Percentiles rank a stretch among this genome's conserved stretches.
Evolutionary conservation across 2,329 filamentous ascomycete species (phyloP).

Genomic region (Fusarium subglutinans): DNA sequence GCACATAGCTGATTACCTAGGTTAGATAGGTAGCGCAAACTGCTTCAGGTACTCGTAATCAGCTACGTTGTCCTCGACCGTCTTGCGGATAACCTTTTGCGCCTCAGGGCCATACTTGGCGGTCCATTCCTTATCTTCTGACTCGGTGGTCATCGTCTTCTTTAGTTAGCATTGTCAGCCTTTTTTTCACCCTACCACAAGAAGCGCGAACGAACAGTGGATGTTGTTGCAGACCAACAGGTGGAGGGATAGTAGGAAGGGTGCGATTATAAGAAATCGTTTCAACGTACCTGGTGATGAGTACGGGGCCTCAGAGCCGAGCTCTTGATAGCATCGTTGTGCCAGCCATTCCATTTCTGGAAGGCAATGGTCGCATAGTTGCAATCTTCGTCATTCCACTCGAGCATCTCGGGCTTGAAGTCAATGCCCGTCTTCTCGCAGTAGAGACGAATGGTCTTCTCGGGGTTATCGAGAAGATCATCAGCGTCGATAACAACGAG

Average conservation of each 20-base stretch:
- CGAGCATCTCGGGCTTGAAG: slow-evolving; percentile 80
- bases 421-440: slow-evolving; percentile 83
- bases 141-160: slow-evolving; percentile 70
- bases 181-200: slow-evolving; percentile 33
- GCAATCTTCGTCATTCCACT: slow-evolving; percentile 81
- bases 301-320: slow-evolving; percentile 76
- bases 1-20: not conserved
- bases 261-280: slow-evolving; percentile 24
- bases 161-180: slow-evolving; percentile 49
- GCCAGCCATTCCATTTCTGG: slow-evolving; percentile 97
- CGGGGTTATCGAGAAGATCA: slow-evolving; percentile 87
- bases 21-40: slow-evolving; percentile 55
- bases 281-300: slow-evolving; percentile 65
- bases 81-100: slow-evolving; percentile 74
- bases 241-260: slow-evolving; percentile 16
- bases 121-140: slow-evolving; percentile 76
- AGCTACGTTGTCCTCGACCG: slow-evolving; percentile 75
- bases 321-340: slow-evolving; percentile 91
- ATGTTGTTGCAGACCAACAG: slow-evolving; percentile 38
- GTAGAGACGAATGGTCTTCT: slow-evolving; percentile 78
- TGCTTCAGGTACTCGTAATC: slow-evolving; percentile 86
- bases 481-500: slow-evolving; percentile 94
- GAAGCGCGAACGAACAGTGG: slow-evolving; percentile 30
- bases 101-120: slow-evolving; percentile 78
- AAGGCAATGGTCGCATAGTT: slow-evolving; percentile 80